Evolutionary conservation across 768 basidiomycete genomes (phyloP).

Genomic region (Russula emetica): DNA sequence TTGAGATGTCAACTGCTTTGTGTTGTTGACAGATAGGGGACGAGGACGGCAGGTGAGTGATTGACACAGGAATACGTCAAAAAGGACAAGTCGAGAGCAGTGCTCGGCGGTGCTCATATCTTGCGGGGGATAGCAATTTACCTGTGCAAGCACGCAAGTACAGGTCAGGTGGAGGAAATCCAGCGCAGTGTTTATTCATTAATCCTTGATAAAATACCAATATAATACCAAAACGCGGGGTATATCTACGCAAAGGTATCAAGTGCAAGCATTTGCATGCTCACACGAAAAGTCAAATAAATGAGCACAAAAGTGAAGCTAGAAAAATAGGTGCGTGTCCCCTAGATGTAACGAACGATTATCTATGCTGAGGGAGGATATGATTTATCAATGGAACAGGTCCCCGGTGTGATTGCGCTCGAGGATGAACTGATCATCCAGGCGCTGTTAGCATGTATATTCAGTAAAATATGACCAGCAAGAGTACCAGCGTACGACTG

Average conservation of each 20-base stretch:
- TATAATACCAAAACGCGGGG: neutral
- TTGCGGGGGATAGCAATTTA: neutral
- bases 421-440: slow-evolving; percentile 9
- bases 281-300: too few relatives aligned
- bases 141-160: neutral
- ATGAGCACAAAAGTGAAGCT: too few relatives aligned
- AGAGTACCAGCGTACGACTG: neutral
- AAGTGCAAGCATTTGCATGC: too few relatives aligned
- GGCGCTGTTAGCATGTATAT: neutral
- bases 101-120: neutral
- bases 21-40: neutral
- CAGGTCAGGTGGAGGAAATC: neutral
- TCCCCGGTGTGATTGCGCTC: neutral
- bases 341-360: neutral
- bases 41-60: too few relatives aligned
- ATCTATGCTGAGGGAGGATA: neutral
- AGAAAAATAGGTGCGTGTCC: neutral
- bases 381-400: neutral
- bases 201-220: neutral
- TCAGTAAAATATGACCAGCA: neutral
- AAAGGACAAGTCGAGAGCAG: neutral
- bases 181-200: neutral
- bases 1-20: too few relatives aligned
- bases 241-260: too few relatives aligned
- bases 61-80: too few relatives aligned